Base-by-base conservation (phyloP, 306 rosid species). In the Pueraria montana region DNA sequence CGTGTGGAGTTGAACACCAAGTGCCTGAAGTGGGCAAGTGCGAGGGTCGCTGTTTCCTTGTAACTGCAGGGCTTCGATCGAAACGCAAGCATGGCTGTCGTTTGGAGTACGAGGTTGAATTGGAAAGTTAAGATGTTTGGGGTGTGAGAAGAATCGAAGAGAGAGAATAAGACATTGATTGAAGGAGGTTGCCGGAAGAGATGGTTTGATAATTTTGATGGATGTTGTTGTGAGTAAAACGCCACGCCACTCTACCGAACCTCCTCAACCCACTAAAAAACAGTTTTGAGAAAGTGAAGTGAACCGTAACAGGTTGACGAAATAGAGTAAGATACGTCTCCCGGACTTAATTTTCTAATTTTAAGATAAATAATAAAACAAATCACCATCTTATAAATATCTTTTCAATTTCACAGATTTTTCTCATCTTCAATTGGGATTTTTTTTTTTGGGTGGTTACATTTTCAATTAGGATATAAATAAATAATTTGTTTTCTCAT, bases 51-150 rank as follows among this genome's bases (percentile, higher is more conserved):
- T 30, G 92, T 83, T 52, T 90, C 93, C 70, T 80, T 90, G 82
- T 86, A 88, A 83, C 56, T 84, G 55, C 84, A 78, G 79, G 90
- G 81, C 64, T 91, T 96, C 17, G 94, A 89, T 88, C 99, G 86
- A 85, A 96, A 88, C 14, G 90, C 82, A 43, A 11, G 53, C 53
- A 84, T 10, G 17, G 24, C 63, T 63, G 13, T 6, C 32, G 55
- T 58, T 81, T 38, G 65, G 49, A 14, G 2, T 18, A 20, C 17
- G 67, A 81, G 67, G 48, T 24, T 21, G 26, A 80, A 18, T 4
- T 26, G 20, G 8, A 58, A 40, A 45, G 32, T 50, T 40, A 30
- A 45, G 66, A 72, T 76, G 26, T 62, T 30, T 14, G 17, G 66
- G 72, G 27, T 71, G 56, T 80, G 82, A 9, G 62, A 13, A 9